Conservation (phyloP, 768 basidiomycete genomes). For the Tylopilus sp. region DNA sequence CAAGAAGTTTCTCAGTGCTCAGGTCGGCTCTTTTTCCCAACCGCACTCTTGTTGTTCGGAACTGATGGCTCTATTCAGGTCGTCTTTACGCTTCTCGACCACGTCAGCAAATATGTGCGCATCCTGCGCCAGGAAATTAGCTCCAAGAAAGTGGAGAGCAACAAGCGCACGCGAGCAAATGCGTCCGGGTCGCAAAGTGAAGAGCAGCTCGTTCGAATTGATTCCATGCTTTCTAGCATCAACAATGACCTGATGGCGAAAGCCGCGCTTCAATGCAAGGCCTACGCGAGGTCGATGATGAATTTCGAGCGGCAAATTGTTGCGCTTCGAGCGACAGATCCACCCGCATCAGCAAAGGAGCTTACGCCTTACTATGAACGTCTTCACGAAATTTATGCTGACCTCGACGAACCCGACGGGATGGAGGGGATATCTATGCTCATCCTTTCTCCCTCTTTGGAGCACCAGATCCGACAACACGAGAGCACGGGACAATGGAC, state of each 20-base stretch:
- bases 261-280: conserved; percentile 92
- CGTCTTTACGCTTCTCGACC: conserved; percentile 92
- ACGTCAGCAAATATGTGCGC: conserved; percentile 87
- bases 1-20: conserved; percentile 89
- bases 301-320: conserved; percentile 87
- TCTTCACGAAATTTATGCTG: conserved; percentile 93
- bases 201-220: conserved; percentile 66
- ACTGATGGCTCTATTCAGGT: conserved; percentile 48
- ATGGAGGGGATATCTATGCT: conserved; percentile 96
- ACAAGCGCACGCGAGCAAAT: conserved; percentile 46
- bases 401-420: conserved; percentile 96
- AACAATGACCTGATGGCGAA: conserved; percentile 86
- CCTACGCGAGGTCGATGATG: conserved; percentile 91
- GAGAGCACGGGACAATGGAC: conserved; percentile 98
- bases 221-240: conserved; percentile 79
- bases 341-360: conserved; percentile 45
- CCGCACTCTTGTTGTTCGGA: neutral
- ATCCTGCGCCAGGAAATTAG: conserved; percentile 64
- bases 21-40: conserved; percentile 47
- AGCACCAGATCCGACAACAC: conserved; percentile 96
- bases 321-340: conserved; percentile 40
- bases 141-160: conserved; percentile 45
- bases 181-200: conserved; percentile 38
- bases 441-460: conserved; percentile 84
- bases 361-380: conserved; percentile 65